Percentiles rank a stretch among this genome's conserved stretches.
phyloP scores from a whole-genome alignment of 2,329 filamentous ascomycete species.

The Neophaeococcomyces mojaviensis region DNA sequence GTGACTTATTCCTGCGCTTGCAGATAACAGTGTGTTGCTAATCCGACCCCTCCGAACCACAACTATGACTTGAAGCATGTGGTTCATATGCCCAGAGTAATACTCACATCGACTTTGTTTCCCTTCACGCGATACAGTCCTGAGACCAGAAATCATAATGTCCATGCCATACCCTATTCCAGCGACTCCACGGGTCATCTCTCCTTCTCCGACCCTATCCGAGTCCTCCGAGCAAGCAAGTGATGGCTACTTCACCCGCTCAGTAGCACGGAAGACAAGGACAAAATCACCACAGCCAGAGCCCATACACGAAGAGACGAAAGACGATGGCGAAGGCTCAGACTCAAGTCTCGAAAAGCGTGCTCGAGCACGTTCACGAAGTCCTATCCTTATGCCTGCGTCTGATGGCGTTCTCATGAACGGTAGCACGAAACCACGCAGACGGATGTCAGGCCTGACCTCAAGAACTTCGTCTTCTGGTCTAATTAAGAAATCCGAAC shows the following conservation, averaged over 20 bases:
- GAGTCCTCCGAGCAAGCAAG: slow-evolving; percentile 45
- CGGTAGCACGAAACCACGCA: slow-evolving; percentile 27
- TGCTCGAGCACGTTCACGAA: slow-evolving; percentile 64
- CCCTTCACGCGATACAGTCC: no score
- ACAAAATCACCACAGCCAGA: slow-evolving; percentile 45
- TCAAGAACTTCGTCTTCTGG: slow-evolving; percentile 35
- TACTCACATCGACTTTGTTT: no score
- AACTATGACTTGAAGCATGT: no score
- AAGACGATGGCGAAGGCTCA: slow-evolving; percentile 41
- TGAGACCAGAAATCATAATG: slow-evolving; percentile 28
- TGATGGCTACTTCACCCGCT: slow-evolving; percentile 67
- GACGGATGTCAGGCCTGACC: slow-evolving; percentile 46
- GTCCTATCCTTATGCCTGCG: slow-evolving; percentile 45
- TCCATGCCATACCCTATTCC: slow-evolving; percentile 54
- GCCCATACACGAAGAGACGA: slow-evolving; percentile 52
- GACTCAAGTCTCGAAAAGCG: slow-evolving; percentile 48
- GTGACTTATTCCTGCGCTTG: no score
- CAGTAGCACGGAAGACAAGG: slow-evolving; percentile 48
- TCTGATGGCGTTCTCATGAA: slow-evolving; percentile 19
- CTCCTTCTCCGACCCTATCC: slow-evolving; percentile 71
- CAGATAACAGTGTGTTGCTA: no score
- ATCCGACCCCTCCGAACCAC: no score
- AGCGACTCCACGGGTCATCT: slow-evolving; percentile 77
- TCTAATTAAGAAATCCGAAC: slow-evolving; percentile 31
- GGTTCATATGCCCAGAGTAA: no score